phyloP scores from a whole-genome alignment of 1,284 basidiomycete genomes.

The Fomitopsis pinicola region DNA sequence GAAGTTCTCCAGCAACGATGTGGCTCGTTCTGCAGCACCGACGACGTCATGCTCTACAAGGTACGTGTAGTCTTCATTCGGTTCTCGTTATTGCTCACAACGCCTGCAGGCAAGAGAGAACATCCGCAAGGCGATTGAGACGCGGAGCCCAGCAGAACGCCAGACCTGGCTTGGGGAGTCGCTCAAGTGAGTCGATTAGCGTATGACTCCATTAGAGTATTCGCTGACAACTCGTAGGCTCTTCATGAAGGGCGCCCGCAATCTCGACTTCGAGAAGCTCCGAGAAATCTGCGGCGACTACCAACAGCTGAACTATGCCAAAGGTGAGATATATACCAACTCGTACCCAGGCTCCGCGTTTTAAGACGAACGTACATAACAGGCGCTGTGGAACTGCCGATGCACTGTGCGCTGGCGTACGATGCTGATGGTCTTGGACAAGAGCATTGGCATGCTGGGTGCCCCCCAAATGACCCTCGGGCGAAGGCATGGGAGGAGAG shows the following conservation, averaged over 20 bases:
- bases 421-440: slow-evolving; percentile 78
- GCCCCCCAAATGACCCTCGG: slow-evolving; percentile 59
- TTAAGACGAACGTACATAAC: not conserved
- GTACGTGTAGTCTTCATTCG: slow-evolving; percentile 31
- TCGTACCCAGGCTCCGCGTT: not conserved
- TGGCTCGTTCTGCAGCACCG: slow-evolving; percentile 95
- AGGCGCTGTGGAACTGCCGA: slow-evolving; percentile 86
- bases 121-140: slow-evolving; percentile 86
- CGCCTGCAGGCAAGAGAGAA: slow-evolving; percentile 83
- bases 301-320: slow-evolving; percentile 76
- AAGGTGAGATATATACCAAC: slow-evolving; percentile 42
- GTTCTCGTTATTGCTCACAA: not conserved
- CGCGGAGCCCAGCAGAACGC: slow-evolving; percentile 67
- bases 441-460: slow-evolving; percentile 74
- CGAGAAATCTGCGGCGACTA: slow-evolving; percentile 86
- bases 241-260: slow-evolving; percentile 84
- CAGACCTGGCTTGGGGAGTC: slow-evolving; percentile 80
- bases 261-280: slow-evolving; percentile 82
- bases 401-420: slow-evolving; percentile 78
- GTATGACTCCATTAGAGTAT: not conserved
- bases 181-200: slow-evolving; percentile 55
- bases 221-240: slow-evolving; percentile 43
- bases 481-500: slow-evolving; percentile 58
- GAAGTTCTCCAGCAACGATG: slow-evolving; percentile 93
- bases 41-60: slow-evolving; percentile 98